phyloP scores from a whole-genome alignment of 345 rosid species.

The Hibiscus mutabilis region DNA sequence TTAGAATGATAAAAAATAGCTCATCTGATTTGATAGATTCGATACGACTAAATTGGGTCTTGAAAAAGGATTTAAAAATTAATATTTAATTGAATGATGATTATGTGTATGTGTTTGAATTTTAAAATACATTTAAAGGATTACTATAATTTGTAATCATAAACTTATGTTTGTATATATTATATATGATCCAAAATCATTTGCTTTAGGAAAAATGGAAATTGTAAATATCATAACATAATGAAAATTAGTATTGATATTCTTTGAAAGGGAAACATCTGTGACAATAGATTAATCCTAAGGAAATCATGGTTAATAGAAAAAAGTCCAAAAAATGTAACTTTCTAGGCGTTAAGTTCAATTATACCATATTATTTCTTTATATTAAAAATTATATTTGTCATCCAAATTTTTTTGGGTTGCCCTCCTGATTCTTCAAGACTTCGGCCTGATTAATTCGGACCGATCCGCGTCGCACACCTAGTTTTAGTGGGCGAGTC shows the following conservation, averaged over 20 bases:
- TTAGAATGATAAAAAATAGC: too few relatives aligned
- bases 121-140: background rate
- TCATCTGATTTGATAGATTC: too few relatives aligned
- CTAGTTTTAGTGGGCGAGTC: too few relatives aligned
- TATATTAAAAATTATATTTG: background rate
- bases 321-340: background rate
- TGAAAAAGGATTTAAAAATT: background rate
- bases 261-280: background rate
- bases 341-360: slow-evolving; percentile 7
- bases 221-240: background rate
- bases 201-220: background rate
- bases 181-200: too few relatives aligned
- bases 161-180: background rate
- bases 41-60: too few relatives aligned
- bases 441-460: too few relatives aligned
- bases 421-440: too few relatives aligned
- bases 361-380: background rate
- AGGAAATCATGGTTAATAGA: background rate
- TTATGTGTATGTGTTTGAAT: background rate
- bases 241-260: background rate
- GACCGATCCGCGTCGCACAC: too few relatives aligned
- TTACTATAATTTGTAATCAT: too few relatives aligned
- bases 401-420: too few relatives aligned
- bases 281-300: background rate
- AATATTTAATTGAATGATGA: too few relatives aligned